Conservation (phyloP, 2,329 filamentous ascomycete species). For the Exophiala sideris region DNA sequence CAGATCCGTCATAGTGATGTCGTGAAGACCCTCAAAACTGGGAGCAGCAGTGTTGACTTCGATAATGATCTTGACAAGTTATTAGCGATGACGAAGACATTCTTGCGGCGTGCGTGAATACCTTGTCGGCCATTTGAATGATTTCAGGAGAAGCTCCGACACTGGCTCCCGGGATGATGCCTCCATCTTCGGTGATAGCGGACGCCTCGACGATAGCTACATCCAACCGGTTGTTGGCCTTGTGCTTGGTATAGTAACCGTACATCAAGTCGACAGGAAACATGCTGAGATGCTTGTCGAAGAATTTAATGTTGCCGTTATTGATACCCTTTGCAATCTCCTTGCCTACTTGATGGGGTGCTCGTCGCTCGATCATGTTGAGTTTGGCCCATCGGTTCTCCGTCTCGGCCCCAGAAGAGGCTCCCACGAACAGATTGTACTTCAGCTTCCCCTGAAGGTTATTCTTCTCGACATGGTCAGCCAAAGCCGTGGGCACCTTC, state of each 20-base stretch:
- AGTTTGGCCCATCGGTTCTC: conserved; percentile 87
- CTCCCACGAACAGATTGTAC: conserved; percentile 84
- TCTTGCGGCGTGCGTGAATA: conserved; percentile 27
- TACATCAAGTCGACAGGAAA: conserved; percentile 75
- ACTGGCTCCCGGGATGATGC: conserved; percentile 80
- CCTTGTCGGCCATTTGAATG: conserved; percentile 86
- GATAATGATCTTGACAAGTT: conserved; percentile 63
- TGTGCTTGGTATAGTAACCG: conserved; percentile 81
- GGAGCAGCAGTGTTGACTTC: conserved; percentile 87
- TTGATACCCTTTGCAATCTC: conserved; percentile 89
- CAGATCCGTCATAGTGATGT: conserved; percentile 84
- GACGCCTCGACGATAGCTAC: conserved; percentile 82
- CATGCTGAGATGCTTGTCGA: conserved; percentile 92
- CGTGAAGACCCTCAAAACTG: conserved; percentile 82
- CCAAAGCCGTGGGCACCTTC: conserved; percentile 78
- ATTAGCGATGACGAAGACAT: neutral
- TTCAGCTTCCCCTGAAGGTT: conserved; percentile 76
- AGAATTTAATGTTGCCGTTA: conserved; percentile 82
- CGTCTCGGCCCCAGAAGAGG: conserved; percentile 84
- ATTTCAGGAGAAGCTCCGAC: conserved; percentile 83
- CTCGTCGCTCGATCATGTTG: conserved; percentile 84
- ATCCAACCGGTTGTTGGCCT: conserved; percentile 69
- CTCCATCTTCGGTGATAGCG: conserved; percentile 83
- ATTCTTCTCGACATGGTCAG: conserved; percentile 87
- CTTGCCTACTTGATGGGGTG: conserved; percentile 86